Base-by-base conservation (phyloP, 176 grass and related monocot species). In the Avena eriantha region DNA sequence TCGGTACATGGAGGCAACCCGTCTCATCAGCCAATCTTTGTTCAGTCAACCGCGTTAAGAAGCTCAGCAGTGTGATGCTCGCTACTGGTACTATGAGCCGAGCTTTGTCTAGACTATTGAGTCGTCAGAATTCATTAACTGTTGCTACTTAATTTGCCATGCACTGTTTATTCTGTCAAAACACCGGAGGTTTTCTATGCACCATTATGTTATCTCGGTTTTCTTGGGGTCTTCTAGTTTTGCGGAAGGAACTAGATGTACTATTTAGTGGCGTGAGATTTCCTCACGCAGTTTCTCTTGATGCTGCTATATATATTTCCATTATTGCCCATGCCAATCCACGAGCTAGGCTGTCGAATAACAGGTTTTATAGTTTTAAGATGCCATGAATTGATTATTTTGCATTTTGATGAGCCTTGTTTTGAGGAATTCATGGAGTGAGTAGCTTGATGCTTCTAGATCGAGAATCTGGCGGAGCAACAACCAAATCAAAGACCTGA, bases 1-100 rank as follows among this genome's bases (percentile, higher is more conserved):
- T 8, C 86, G 90, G 19, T 96, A 96, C 80, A 91, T 98, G 7
- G 97, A 98, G 87, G 93, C 92, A 61, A 94, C 97, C 14, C 89
- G 90, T 73, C 90, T 94, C 22, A 81, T 93, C 23, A 78, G 94
- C 66, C 84, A 88, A 43, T 71, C 90, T 39, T 79, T 98, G 66
- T 96, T 96, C 82, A 98, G 87, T 51, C 47, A 77, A n/a, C 83
- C 48, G 31, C 88, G 90, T 69, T 96, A 74, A 80, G 68, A 60
- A 22, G 16, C 57, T 26, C 14, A 59, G 71, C 13, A 55, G 47
- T 54, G n/a, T 33, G 59, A 33, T 29, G 77, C 47, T 51, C 31
- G 15, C 34, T 45, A 57, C 72, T 75, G 22, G 45, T 17, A 17
- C 13, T 50, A 50, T 15, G 72, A 50, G 72, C 45, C 22, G 45